Evolutionary conservation across 306 rosid species (phyloP).

Genomic region (Acacia acuminata): DNA sequence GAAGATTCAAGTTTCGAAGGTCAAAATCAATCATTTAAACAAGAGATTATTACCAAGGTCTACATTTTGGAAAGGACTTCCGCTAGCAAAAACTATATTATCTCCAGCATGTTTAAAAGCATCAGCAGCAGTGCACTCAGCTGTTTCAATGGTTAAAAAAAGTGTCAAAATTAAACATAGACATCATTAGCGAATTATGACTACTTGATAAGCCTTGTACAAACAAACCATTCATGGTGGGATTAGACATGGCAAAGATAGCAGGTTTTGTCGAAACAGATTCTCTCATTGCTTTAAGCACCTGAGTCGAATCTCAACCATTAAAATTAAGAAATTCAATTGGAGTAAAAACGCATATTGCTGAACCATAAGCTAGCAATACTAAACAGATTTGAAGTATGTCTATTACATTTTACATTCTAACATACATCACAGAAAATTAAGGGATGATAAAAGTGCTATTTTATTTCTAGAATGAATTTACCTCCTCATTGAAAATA

Average conservation of each 20-base stretch:
- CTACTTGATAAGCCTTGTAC: slow-evolving; percentile 35
- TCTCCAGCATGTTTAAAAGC: slow-evolving; percentile 94
- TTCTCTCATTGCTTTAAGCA: slow-evolving; percentile 90
- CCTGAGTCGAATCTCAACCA: slow-evolving; percentile 58
- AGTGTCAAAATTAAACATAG: slow-evolving; percentile 24
- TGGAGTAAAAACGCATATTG: slow-evolving; percentile 23
- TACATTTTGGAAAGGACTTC: slow-evolving; percentile 93
- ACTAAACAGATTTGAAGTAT: slow-evolving; percentile 29
- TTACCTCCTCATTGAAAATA: slow-evolving; percentile 87
- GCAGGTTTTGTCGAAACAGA: slow-evolving; percentile 95
- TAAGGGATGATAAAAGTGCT: slow-evolving; percentile 26
- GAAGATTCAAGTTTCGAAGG: background rate
- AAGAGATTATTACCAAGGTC: slow-evolving; percentile 67
- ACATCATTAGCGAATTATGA: slow-evolving; percentile 31
- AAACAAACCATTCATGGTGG: slow-evolving; percentile 93
- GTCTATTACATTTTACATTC: slow-evolving; percentile 23
- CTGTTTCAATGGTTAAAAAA: slow-evolving; percentile 47
- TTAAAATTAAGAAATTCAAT: slow-evolving; percentile 37
- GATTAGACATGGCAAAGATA: slow-evolving; percentile 99
- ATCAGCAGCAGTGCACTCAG: slow-evolving; percentile 95
- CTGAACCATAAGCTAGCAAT: slow-evolving; percentile 30
- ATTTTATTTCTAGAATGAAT: slow-evolving; percentile 21
- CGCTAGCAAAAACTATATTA: slow-evolving; percentile 89
- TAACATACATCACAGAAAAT: slow-evolving; percentile 9
- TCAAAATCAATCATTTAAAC: slow-evolving; percentile 27